Percentiles rank a stretch among this genome's conserved stretches.
These are phyloP conservation scores for Albophoma yamanashiensis DNA, from an alignment of 2,329 filamentous ascomycete species.

Conservation along the genomic window DNA sequence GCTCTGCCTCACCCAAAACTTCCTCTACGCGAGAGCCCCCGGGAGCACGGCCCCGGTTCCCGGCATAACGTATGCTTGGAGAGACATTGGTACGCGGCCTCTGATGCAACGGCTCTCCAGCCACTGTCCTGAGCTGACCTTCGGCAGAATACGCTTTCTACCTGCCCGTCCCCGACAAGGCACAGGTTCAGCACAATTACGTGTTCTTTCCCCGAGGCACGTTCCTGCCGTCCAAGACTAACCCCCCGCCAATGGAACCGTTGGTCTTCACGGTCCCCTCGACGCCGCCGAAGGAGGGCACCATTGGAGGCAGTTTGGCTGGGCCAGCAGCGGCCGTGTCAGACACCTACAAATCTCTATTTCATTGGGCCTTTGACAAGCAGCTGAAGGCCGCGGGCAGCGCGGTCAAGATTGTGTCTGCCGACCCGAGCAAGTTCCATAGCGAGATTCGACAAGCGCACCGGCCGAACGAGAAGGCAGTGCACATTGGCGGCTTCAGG, in stretches of 20 bases:
- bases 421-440: conserved; percentile 47
- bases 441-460: conserved; percentile 46
- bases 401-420: conserved; percentile 34
- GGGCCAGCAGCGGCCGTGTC: conserved; percentile 40
- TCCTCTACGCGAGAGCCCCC: conserved; percentile 45
- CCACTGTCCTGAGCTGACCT: conserved; percentile 5
- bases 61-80: conserved; percentile 48
- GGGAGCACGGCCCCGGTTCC: conserved; percentile 40
- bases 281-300: conserved; percentile 48
- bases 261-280: conserved; percentile 54
- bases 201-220: conserved; percentile 48
- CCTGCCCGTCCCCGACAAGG: conserved; percentile 54
- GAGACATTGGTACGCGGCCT: conserved; percentile 43
- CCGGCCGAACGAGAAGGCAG: conserved; percentile 49
- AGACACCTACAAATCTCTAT: conserved; percentile 46
- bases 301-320: conserved; percentile 40
- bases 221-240: conserved; percentile 38
- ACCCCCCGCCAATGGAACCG: conserved; percentile 37
- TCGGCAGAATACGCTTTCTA: conserved; percentile 48
- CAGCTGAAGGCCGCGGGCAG: conserved; percentile 40
- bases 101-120: not conserved
- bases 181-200: conserved; percentile 56
- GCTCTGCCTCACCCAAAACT: conserved; percentile 48
- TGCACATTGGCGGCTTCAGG: conserved; percentile 55
- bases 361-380: conserved; percentile 49